Base-by-base conservation (phyloP, 2,329 filamentous ascomycete genomes). In the Aureobasidium lini region DNA sequence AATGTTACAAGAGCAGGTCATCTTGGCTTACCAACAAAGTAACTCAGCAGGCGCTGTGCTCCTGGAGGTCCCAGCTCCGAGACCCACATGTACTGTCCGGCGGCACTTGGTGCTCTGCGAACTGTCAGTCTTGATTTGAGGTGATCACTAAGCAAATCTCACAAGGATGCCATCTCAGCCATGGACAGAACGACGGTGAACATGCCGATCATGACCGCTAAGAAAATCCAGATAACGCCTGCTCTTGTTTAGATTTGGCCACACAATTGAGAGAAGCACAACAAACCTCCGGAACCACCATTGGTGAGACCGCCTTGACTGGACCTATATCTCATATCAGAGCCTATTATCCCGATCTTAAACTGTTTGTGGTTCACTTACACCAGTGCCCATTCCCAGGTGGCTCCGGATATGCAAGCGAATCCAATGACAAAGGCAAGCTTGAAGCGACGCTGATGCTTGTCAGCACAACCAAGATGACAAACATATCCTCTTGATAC, bases 51-150 rank as follows among this genome's bases (percentile, higher is more conserved):
- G 59, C 79, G 81, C 63, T 83, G 54, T 39, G 49, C 43, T 8
- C 44, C 36, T 13, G 54, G 16, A 16, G 76, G 76, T 4, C 75
- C 75, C 23, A 78, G 72, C 34, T 77, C 69, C 80, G 76, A 81
- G 1, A 82, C 79, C 80, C 80, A 83, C 63, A 82, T 79, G 62
- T 83, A 84, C 64, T 84, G 81, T 1, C 82, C 82, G 23, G 81
- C 81, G 6, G 77, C 76, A 0, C 80, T 84, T 0, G 81, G 81
- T 2, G 80, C 80, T 73, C 72, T 76, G 48, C 1, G 1, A 3
- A 11, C n/a, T 7, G 15, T 56, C 16, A 56, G 15, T 7, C 18
- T 18, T 6, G 76, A 73, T 76, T 3, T 31, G 6, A 23, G 9
- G 6, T 43, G 3, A n/a, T 28, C 9, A 40, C 8, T 16, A 49